Evolutionary conservation across 2,329 filamentous ascomycete species (phyloP).

Genomic region (Chaetomiaceae sp.): DNA sequence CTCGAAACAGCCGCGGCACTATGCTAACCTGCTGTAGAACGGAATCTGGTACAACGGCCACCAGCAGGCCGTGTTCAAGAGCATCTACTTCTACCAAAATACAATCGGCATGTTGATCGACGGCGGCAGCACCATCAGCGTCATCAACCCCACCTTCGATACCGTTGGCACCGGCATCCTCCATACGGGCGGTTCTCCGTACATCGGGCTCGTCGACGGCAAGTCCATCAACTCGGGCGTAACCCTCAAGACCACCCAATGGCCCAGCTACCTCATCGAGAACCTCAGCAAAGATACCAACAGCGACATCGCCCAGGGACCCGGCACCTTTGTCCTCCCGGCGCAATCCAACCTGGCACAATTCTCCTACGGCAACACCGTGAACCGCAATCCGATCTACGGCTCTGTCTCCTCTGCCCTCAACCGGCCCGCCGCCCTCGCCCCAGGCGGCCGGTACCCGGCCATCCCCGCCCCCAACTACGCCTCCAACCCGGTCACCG

Average conservation of each 20-base stretch:
- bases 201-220: constrained; percentile 39
- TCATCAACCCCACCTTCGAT: constrained; percentile 40
- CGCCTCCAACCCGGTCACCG: constrained; percentile 31
- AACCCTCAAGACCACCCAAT: constrained; percentile 35
- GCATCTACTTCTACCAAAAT: constrained; percentile 42
- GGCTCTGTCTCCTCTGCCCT: constrained; percentile 32
- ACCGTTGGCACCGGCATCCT: constrained; percentile 35
- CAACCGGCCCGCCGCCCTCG: constrained; percentile 34
- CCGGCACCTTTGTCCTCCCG: constrained; percentile 32
- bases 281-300: constrained; percentile 40
- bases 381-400: constrained; percentile 38
- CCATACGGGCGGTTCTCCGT: constrained; percentile 38
- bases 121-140: constrained; percentile 38
- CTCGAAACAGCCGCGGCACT: no score
- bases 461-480: constrained; percentile 39
- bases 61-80: constrained; percentile 42
- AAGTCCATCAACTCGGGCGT: constrained; percentile 40
- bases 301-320: constrained; percentile 34
- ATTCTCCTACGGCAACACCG: constrained; percentile 41
- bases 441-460: constrained; percentile 36
- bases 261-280: constrained; percentile 41
- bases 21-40: constrained; percentile 26
- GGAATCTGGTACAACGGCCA: constrained; percentile 42
- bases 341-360: constrained; percentile 35
- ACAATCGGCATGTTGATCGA: constrained; percentile 38